Evolutionary conservation across 208 protist species (phyloP).

Genomic region (Leishmania guyanensis): DNA sequence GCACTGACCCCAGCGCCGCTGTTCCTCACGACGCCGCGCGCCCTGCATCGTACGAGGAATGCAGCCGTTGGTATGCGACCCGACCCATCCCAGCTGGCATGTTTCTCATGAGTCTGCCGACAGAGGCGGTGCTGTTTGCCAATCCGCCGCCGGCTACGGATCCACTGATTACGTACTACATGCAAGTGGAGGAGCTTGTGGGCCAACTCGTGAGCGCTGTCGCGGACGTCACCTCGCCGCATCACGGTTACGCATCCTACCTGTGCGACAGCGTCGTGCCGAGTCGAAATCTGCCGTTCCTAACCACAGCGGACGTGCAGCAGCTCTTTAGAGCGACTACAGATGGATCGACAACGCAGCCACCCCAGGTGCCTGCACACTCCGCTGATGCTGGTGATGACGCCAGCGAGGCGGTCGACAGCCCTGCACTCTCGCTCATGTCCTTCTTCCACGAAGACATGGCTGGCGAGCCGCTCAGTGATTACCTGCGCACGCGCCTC

Average conservation of each 20-base stretch:
- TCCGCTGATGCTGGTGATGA: background rate
- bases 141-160: slow-evolving; percentile 53
- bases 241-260: slow-evolving; percentile 76
- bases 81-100: slow-evolving; percentile 64
- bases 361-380: background rate
- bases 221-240: slow-evolving; percentile 37
- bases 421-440: slow-evolving; percentile 61
- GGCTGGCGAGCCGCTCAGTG: slow-evolving; percentile 52
- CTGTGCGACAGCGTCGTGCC: slow-evolving; percentile 74
- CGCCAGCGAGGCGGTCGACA: slow-evolving; percentile 3
- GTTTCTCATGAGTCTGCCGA: slow-evolving; percentile 77
- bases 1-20: background rate
- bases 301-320: slow-evolving; percentile 39
- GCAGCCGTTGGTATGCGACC: slow-evolving; percentile 72
- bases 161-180: slow-evolving; percentile 64
- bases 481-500: slow-evolving; percentile 52
- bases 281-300: slow-evolving; percentile 72
- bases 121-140: slow-evolving; percentile 71
- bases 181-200: slow-evolving; percentile 79
- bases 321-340: slow-evolving; percentile 23
- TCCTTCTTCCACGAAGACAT: slow-evolving; percentile 74
- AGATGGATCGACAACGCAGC: background rate
- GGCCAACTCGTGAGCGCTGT: slow-evolving; percentile 65
- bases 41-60: slow-evolving; percentile 21
- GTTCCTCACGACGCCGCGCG: slow-evolving; percentile 2